phyloP scores from a whole-genome alignment of 192 early-diverging fungal genomes.

The Coemansia sp. region DNA sequence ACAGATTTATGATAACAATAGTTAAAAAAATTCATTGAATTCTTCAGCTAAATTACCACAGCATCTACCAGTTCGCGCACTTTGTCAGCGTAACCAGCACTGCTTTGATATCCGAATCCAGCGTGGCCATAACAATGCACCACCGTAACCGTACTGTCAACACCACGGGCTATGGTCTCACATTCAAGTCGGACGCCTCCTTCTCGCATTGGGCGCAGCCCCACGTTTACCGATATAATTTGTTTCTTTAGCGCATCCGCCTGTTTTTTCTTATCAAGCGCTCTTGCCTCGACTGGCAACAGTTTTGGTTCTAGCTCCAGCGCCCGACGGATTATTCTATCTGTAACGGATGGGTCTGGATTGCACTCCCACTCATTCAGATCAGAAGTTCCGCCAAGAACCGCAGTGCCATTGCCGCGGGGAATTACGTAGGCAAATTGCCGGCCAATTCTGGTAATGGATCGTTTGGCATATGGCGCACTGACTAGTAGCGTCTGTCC shows the following conservation, averaged over 20 bases:
- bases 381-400: conserved; percentile 43
- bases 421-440: conserved; percentile 42
- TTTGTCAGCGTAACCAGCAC: conserved; percentile 17
- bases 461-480: conserved; percentile 67
- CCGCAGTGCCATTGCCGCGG: conserved; percentile 37
- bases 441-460: conserved; percentile 51
- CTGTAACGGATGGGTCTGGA: conserved; percentile 33
- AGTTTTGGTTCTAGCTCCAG: conserved; percentile 52
- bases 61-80: conserved; percentile 9
- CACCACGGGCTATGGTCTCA: neutral
- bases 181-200: conserved; percentile 56
- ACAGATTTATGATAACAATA: too few relatives aligned
- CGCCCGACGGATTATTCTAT: conserved; percentile 36
- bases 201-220: conserved; percentile 59
- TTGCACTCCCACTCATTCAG: conserved; percentile 23
- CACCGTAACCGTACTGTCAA: conserved; percentile 22
- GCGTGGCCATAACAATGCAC: conserved; percentile 70
- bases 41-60: neutral
- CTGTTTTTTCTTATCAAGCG: neutral
- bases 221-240: conserved; percentile 40
- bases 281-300: conserved; percentile 11
- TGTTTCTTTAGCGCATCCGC: conserved; percentile 20
- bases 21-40: too few relatives aligned
- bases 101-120: conserved; percentile 55
- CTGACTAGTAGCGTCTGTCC: conserved; percentile 79